Evolutionary conservation across 805 yeast species (phyloP).

Genomic region (Schizosaccharomyces cryophilus): DNA sequence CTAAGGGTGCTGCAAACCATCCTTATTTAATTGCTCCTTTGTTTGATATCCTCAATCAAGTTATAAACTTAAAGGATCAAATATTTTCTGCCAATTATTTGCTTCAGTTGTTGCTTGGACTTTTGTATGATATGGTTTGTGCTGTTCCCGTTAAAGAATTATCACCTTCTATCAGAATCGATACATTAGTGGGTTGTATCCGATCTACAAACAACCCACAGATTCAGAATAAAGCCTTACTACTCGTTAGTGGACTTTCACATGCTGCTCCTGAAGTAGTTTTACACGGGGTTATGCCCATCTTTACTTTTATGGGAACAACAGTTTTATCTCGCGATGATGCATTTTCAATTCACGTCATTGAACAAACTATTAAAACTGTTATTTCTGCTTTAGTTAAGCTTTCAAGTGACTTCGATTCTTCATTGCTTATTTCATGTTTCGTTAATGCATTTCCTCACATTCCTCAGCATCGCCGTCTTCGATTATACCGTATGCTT

Average conservation of each 20-base stretch:
- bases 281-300: constrained; percentile 95
- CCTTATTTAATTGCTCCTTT: constrained; percentile 13
- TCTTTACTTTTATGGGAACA: constrained; percentile 96
- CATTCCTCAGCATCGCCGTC: constrained; percentile 90
- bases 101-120: neutral
- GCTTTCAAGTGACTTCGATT: neutral
- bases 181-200: constrained; percentile 70
- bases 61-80: neutral
- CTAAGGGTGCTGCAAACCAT: constrained; percentile 12
- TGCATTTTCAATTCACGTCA: constrained; percentile 76
- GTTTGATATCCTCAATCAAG: constrained; percentile 15
- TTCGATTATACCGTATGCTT: constrained; percentile 57
- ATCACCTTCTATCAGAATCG: constrained; percentile 55
- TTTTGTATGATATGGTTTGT: neutral
- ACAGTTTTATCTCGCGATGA: constrained; percentile 92
- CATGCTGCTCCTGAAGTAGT: constrained; percentile 73
- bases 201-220: constrained; percentile 80
- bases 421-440: constrained; percentile 37
- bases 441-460: constrained; percentile 88
- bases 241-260: constrained; percentile 73
- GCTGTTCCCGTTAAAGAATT: constrained; percentile 20
- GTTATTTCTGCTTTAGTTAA: constrained; percentile 64
- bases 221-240: constrained; percentile 66
- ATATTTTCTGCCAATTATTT: neutral
- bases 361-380: constrained; percentile 68